Conservation (phyloP, 2,329 filamentous ascomycete species). For the Arthrobotrys megalospora region DNA sequence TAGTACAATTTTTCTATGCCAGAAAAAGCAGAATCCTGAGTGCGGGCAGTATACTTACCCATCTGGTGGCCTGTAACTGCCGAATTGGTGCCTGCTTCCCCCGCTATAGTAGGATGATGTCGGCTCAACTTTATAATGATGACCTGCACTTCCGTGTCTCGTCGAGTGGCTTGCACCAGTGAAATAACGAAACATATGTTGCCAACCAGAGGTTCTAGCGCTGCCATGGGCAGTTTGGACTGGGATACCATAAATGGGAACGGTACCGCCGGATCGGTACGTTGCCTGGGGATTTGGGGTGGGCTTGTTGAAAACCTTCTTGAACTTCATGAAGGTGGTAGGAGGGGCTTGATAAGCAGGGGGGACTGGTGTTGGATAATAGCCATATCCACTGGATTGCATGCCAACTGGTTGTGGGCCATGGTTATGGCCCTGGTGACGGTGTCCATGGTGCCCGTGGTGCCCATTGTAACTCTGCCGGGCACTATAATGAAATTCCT, state of each 20-base stretch:
- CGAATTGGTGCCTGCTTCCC: constrained; percentile 3
- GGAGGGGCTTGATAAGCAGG: constrained; percentile 25
- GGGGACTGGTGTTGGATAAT: constrained; percentile 19
- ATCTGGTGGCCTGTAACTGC: constrained; percentile 35
- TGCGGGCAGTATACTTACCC: constrained; percentile 31
- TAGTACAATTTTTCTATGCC: not conserved
- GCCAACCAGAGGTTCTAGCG: constrained; percentile 23
- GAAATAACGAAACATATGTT: constrained; percentile 35
- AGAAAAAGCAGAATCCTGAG: not conserved
- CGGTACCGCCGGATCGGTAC: not conserved
- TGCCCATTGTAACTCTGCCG: constrained; percentile 11
- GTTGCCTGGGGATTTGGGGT: constrained; percentile 13
- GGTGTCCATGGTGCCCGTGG: constrained; percentile 11
- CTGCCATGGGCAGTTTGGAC: constrained; percentile 9
- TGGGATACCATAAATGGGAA: constrained; percentile 30
- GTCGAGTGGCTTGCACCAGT: constrained; percentile 19
- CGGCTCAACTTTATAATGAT: constrained; percentile 24
- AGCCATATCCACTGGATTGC: not conserved
- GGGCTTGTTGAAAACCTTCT: constrained; percentile 39
- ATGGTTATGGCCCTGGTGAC: constrained; percentile 9
- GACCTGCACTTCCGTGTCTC: not conserved
- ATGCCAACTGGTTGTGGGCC: not conserved
- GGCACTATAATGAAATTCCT: constrained; percentile 31
- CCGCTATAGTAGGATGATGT: constrained; percentile 15
- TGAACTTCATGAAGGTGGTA: constrained; percentile 47